phyloP scores from a whole-genome alignment of 1,284 basidiomycete species.

The Neolentinus lepideus region DNA sequence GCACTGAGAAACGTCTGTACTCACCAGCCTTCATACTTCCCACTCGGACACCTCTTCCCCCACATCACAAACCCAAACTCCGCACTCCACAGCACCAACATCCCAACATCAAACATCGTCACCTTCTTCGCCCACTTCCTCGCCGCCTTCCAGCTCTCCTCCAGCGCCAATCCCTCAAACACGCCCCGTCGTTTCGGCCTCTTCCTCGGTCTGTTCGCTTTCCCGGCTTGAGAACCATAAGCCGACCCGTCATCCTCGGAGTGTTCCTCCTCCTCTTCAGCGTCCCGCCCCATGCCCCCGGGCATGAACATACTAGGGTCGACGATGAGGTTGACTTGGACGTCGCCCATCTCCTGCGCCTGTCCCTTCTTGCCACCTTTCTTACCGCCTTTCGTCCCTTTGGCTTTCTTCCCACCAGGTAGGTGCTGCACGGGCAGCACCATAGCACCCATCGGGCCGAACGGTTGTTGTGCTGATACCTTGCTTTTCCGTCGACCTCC shows the following conservation, averaged over 20 bases:
- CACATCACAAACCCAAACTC: constrained; percentile 53
- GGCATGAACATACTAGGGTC: constrained; percentile 48
- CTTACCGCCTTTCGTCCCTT: constrained; percentile 24
- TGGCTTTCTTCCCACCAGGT: constrained; percentile 30
- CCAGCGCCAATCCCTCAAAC: constrained; percentile 55
- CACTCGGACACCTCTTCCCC: constrained; percentile 55
- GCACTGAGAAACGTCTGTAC: constrained; percentile 16
- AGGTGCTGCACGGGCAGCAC: constrained; percentile 51
- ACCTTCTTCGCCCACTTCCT: constrained; percentile 46
- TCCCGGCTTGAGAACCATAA: constrained; percentile 5
- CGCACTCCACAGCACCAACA: constrained; percentile 49
- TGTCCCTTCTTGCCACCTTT: constrained; percentile 26
- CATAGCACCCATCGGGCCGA: constrained; percentile 47
- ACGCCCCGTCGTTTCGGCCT: constrained; percentile 36
- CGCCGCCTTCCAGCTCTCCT: constrained; percentile 53
- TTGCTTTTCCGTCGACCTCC: constrained; percentile 20
- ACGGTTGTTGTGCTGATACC: constrained; percentile 16
- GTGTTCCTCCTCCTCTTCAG: constrained; percentile 26
- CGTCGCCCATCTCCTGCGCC: constrained; percentile 31
- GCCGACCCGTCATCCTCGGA: constrained; percentile 9
- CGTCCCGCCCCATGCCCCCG: constrained; percentile 22
- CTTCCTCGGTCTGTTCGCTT: constrained; percentile 9
- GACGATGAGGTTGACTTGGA: constrained; percentile 68
- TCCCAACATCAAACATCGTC: constrained; percentile 38
- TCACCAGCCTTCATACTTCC: constrained; percentile 56